Conservation (phyloP, 257 asterid genomes). For the Euphrasia confusa region DNA sequence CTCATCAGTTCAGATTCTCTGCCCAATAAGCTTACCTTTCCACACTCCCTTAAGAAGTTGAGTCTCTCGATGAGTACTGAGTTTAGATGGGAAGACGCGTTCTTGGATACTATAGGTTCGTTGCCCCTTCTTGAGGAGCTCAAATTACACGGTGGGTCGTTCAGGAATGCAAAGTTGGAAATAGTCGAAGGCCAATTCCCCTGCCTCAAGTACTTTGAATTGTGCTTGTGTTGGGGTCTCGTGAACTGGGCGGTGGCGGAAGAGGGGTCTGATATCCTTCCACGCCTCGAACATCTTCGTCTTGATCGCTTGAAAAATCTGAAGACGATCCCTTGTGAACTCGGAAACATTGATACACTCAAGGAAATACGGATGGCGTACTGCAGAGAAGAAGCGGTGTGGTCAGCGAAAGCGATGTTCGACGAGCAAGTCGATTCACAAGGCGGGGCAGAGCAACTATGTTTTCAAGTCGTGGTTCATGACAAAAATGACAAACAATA, state of each 20-base stretch:
- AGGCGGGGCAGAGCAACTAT: not conserved
- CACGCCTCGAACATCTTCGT: not conserved
- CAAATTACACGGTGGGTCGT: not conserved
- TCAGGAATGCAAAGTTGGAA: not conserved
- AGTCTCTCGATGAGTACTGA: no score
- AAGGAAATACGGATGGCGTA: not conserved
- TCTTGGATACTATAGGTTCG: not conserved
- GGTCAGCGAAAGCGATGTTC: not conserved
- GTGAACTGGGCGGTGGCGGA: not conserved
- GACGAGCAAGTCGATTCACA: not conserved
- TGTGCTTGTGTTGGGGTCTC: not conserved
- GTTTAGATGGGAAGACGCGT: not conserved
- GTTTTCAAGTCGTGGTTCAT: not conserved
- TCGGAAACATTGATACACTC: not conserved
- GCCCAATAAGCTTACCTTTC: not conserved
- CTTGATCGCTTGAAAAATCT: not conserved
- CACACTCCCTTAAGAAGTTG: not conserved
- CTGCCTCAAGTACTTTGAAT: not conserved
- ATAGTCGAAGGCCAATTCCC: not conserved
- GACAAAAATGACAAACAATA: not conserved
- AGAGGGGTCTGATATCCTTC: not conserved
- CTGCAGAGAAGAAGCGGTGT: not conserved
- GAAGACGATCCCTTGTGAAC: no score
- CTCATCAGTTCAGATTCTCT: no score
- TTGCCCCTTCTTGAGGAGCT: slow-evolving; percentile 1